Evolutionary conservation across 192 early-diverging fungal genomes (phyloP).

Genomic region (Chytriomyces sp.): DNA sequence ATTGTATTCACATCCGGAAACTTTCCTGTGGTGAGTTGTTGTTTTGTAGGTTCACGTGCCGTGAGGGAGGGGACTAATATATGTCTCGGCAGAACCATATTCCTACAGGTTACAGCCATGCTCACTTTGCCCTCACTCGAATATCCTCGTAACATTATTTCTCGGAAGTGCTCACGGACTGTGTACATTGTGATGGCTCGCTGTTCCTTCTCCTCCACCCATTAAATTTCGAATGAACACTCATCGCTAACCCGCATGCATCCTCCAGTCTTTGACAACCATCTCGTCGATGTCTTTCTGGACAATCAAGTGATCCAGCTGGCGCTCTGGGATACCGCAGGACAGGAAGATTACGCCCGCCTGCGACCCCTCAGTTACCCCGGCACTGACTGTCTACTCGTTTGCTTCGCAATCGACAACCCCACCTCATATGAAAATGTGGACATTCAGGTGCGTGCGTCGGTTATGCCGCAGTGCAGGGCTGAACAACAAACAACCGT

Average conservation of each 20-base stretch:
- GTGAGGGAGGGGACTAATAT: too few relatives aligned
- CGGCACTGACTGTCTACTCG: slow-evolving; percentile 70
- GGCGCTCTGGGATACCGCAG: slow-evolving; percentile 95
- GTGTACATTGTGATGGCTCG: slow-evolving; percentile 77
- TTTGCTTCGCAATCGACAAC: slow-evolving; percentile 74
- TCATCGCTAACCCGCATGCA: too few relatives aligned
- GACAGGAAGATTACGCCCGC: slow-evolving; percentile 95
- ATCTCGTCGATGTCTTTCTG: slow-evolving; percentile 39
- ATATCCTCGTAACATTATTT: too few relatives aligned
- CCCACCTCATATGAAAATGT: slow-evolving; percentile 27
- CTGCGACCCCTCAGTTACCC: slow-evolving; percentile 91
- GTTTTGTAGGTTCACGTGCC: neutral
- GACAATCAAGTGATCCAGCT: slow-evolving; percentile 54
- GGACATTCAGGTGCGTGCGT: slow-evolving; percentile 12
- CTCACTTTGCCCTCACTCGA: too few relatives aligned
- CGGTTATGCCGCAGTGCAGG: neutral
- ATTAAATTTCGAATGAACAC: too few relatives aligned
- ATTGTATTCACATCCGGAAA: slow-evolving; percentile 81
- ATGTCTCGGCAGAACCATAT: slow-evolving; percentile 8
- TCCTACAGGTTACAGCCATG: slow-evolving; percentile 14
- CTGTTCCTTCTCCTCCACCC: slow-evolving; percentile 74
- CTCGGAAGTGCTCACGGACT: slow-evolving; percentile 89
- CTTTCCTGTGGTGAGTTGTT: slow-evolving; percentile 77
- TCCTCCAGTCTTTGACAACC: slow-evolving; percentile 76
- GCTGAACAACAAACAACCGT: neutral